Percentiles rank a stretch among this genome's conserved stretches.
Evolutionary conservation across 768 basidiomycete species (phyloP).

Genomic region (Lactarius tabidus): DNA sequence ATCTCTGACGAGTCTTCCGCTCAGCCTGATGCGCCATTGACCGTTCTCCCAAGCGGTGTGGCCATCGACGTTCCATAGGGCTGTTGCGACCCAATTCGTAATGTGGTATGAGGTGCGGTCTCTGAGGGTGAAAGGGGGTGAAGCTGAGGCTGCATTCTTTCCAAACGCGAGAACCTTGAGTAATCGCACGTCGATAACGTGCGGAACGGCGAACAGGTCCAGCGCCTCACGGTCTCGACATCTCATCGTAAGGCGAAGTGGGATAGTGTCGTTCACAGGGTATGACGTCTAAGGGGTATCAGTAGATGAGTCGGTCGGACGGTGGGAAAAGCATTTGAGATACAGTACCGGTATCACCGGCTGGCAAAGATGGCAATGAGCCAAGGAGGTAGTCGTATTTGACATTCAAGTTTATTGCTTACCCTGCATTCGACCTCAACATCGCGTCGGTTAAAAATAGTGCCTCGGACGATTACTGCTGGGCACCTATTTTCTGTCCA

Average conservation of each 20-base stretch:
- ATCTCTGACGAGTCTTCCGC: neutral
- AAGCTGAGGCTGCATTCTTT: neutral
- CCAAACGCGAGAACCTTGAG: slow-evolving; percentile 18
- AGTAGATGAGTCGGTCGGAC: neutral
- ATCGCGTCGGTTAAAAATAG: neutral
- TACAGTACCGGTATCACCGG: slow-evolving; percentile 13
- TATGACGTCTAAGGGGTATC: neutral
- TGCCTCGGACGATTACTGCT: slow-evolving; percentile 7
- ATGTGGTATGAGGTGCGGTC: neutral
- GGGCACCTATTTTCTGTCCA: slow-evolving; percentile 6
- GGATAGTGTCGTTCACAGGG: slow-evolving; percentile 7
- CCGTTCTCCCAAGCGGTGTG: neutral
- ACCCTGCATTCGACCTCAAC: slow-evolving; percentile 21
- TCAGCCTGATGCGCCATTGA: slow-evolving; percentile 15
- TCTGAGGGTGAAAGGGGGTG: neutral
- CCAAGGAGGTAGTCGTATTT: neutral
- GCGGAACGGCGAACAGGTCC: slow-evolving; percentile 8
- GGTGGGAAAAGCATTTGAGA: neutral
- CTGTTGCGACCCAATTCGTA: slow-evolving; percentile 6
- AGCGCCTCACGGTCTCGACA: slow-evolving; percentile 1
- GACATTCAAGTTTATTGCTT: neutral
- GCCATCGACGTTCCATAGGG: slow-evolving; percentile 14
- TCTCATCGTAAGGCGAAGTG: slow-evolving; percentile 13
- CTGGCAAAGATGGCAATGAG: neutral
- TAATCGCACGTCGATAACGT: slow-evolving; percentile 19